Evolutionary conservation across 2,329 filamentous ascomycete genomes (phyloP), one percentile per base, ranked within the genome.

Genomic region (Beauveria pseudobassiana): DNA sequence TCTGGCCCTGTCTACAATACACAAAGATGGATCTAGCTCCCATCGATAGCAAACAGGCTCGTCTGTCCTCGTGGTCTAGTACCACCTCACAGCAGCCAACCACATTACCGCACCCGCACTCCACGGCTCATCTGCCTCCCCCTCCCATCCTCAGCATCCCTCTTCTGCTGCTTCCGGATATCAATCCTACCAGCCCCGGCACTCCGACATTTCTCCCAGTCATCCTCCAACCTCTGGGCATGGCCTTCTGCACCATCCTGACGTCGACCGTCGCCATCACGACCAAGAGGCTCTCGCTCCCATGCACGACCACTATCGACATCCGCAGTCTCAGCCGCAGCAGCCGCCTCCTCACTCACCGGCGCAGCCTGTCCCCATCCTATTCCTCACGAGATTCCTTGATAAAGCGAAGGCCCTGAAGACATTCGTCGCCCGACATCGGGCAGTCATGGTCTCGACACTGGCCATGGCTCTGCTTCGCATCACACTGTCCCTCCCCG

Each of bases 331-430:
- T 50, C 63, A 65, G 9, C 64, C 64, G 20, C 65, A 64, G 51
- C 64, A 63, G 59, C 69, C 69, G 58, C 69, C 66, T 45, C 76
- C 77, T 65, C 76, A 76, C 62, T 77, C 78, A 56, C 77, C 77
- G 65, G 76, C 76, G 64, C 78, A 79, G 67, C 72, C 74, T n/a
- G n/a, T 80, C 78, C 68, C 71, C 76, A 52, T 69, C 75, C 14
- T 83, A 80, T 68, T 69, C 76, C 63, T 70, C 75, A 12, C 74
- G 81, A 69, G 82, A 86, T 30, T 75, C 80, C 54, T 73, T 78
- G 67, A 78, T 86, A 72, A 86, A 86, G 74, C 76, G 82, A 86
- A 64, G 75, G 78, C 46, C 74, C 72, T 63, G 81, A 83, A 63
- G 80, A 83, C 63, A 71, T 78, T 64, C 78, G 80, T 64, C 75